Evolutionary conservation across 768 basidiomycete species (phyloP).

Genomic region (Leucocoprinus leucothites): DNA sequence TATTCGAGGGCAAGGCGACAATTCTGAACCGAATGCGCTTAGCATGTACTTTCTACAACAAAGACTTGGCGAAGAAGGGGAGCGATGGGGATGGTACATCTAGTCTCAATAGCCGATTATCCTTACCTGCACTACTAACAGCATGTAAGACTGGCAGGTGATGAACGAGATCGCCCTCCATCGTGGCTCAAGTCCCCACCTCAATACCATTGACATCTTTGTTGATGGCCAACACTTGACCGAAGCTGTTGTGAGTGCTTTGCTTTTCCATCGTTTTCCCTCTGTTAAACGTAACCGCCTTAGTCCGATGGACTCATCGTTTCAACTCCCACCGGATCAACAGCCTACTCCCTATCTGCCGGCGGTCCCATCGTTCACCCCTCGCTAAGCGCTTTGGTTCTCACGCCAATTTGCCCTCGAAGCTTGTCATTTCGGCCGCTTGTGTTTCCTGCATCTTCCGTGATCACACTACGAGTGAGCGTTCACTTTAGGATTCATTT

Average conservation of each 20-base stretch:
- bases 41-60: conserved; percentile 73
- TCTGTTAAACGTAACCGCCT: neutral
- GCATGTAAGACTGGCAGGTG: conserved; percentile 78
- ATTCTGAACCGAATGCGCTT: conserved; percentile 89
- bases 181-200: conserved; percentile 85
- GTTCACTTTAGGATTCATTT: no score
- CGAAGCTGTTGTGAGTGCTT: conserved; percentile 82
- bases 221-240: conserved; percentile 95
- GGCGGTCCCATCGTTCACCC: conserved; percentile 97
- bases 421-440: conserved; percentile 90
- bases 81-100: conserved; percentile 56
- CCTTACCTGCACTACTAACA: conserved; percentile 1
- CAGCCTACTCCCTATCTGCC: conserved; percentile 92
- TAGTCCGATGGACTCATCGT: conserved; percentile 94
- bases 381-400: conserved; percentile 80
- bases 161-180: conserved; percentile 97
- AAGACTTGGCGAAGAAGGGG: conserved; percentile 53
- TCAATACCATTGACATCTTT: conserved; percentile 91
- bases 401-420: conserved; percentile 95
- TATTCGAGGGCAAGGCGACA: conserved; percentile 76
- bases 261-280: neutral
- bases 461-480: conserved; percentile 69
- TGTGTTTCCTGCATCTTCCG: conserved; percentile 81
- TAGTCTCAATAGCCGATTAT: neutral
- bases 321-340: conserved; percentile 94